These are phyloP conservation scores for Tolypocladium tundrense DNA, from an alignment of 2,329 filamentous ascomycete genomes.

Conservation along the genomic window DNA sequence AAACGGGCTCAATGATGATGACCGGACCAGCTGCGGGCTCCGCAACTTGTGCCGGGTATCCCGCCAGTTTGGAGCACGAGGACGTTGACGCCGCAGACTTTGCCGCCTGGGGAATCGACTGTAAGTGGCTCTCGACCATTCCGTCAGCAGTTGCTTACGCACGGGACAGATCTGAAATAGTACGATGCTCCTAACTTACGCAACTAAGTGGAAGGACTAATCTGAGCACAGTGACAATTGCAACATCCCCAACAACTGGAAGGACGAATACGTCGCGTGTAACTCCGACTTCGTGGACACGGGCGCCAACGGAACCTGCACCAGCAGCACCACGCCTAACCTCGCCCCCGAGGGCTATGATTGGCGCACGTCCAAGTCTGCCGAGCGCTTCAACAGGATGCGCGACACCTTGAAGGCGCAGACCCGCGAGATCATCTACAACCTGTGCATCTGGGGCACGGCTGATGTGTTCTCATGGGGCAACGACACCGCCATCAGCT, in stretches of 20 bases:
- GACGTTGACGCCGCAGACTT: slow-evolving; percentile 46
- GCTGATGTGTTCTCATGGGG: slow-evolving; percentile 41
- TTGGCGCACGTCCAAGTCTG: slow-evolving; percentile 16
- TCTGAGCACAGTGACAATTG: slow-evolving; percentile 35
- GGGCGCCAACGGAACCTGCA: slow-evolving; percentile 6
- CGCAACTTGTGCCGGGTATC: slow-evolving; percentile 11
- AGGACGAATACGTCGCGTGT: slow-evolving; percentile 19
- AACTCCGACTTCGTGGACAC: slow-evolving; percentile 9
- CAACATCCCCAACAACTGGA: slow-evolving; percentile 26
- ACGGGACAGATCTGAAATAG: slow-evolving; percentile 7
- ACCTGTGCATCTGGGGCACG: slow-evolving; percentile 43
- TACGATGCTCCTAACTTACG: slow-evolving; percentile 2
- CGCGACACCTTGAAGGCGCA: slow-evolving; percentile 36
- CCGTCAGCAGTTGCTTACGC: not conserved
- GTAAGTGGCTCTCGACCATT: slow-evolving; percentile 14
- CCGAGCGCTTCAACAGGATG: slow-evolving; percentile 38
- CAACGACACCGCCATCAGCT: slow-evolving; percentile 34
- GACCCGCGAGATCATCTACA: slow-evolving; percentile 36
- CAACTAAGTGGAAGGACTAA: not conserved
- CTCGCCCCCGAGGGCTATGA: slow-evolving; percentile 11
- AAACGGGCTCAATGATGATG: no score
- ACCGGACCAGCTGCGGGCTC: slow-evolving; percentile 7
- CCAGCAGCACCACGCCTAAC: not conserved
- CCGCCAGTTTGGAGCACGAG: slow-evolving; percentile 47
- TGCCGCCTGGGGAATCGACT: slow-evolving; percentile 49